phyloP scores from a whole-genome alignment of 2,329 filamentous ascomycete species.

The Fusarium scirpi region DNA sequence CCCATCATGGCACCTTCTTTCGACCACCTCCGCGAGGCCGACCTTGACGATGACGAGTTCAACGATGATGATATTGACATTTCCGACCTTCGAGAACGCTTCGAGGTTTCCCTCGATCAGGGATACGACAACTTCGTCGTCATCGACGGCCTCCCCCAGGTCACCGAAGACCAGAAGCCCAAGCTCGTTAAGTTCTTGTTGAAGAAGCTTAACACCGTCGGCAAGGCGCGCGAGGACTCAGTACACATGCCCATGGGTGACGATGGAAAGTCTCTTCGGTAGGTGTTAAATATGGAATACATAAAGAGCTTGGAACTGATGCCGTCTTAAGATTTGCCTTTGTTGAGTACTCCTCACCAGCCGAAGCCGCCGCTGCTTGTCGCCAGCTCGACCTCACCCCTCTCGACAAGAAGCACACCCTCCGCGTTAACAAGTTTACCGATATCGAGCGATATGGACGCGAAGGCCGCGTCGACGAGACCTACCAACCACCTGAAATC shows the following conservation, averaged over 20 bases:
- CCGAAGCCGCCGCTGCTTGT: slow-evolving; percentile 89
- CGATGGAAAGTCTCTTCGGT: slow-evolving; percentile 88
- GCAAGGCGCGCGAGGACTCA: slow-evolving; percentile 85
- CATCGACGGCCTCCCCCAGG: slow-evolving; percentile 90
- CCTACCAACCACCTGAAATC: slow-evolving; percentile 84
- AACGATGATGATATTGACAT: slow-evolving; percentile 96
- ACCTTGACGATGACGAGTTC: slow-evolving; percentile 85
- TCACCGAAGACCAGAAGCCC: slow-evolving; percentile 89
- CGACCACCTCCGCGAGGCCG: slow-evolving; percentile 90
- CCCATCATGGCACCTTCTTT: slow-evolving; percentile 89
- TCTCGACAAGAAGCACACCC: slow-evolving; percentile 96
- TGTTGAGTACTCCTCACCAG: slow-evolving; percentile 92
- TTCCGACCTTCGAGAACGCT: slow-evolving; percentile 92
- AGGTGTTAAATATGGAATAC: slow-evolving; percentile 51
- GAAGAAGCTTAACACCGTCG: slow-evolving; percentile 89
- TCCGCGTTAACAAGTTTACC: slow-evolving; percentile 97
- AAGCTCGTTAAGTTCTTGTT: slow-evolving; percentile 97
- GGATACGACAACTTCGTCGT: slow-evolving; percentile 97
- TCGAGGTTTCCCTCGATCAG: slow-evolving; percentile 94
- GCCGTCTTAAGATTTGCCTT: slow-evolving; percentile 81
- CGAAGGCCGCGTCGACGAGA: slow-evolving; percentile 92
- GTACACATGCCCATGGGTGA: slow-evolving; percentile 96
- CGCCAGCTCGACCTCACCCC: slow-evolving; percentile 87
- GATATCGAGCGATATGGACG: slow-evolving; percentile 97
- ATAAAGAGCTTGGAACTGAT: slow-evolving; percentile 26